Evolutionary conservation across 1,284 basidiomycete genomes (phyloP).

Genomic region (Porodaedalea pini): DNA sequence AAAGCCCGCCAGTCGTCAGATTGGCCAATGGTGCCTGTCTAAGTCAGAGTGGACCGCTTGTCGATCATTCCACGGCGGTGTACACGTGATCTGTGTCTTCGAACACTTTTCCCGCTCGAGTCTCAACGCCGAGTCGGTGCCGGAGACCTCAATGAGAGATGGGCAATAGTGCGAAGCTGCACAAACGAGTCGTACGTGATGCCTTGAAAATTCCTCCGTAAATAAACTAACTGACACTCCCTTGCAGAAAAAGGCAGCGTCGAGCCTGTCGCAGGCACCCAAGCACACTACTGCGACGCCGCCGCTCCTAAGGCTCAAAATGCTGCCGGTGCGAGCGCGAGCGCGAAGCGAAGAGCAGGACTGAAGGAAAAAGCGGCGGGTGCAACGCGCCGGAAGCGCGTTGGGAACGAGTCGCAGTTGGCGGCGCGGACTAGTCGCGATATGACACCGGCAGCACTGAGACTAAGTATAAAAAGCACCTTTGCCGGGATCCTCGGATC

Average conservation of each 20-base stretch:
- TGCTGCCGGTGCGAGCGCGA: slow-evolving; percentile 21
- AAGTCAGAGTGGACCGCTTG: too few species aligned
- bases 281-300: slow-evolving; percentile 16
- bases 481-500: too few species aligned
- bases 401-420: slow-evolving; percentile 38
- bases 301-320: slow-evolving; percentile 36
- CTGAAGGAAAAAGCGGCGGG: slow-evolving; percentile 39
- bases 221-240: not conserved
- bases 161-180: slow-evolving; percentile 42
- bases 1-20: too few species aligned
- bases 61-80: too few species aligned
- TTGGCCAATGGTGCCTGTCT: too few species aligned
- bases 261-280: slow-evolving; percentile 19
- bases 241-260: slow-evolving; percentile 11
- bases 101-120: too few species aligned
- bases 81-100: too few species aligned
- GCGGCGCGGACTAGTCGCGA: slow-evolving; percentile 80
- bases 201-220: not conserved
- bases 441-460: too few species aligned
- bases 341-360: slow-evolving; percentile 33
- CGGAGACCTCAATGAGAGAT: too few species aligned
- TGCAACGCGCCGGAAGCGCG: slow-evolving; percentile 25
- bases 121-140: too few species aligned
- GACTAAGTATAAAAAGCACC: too few species aligned
- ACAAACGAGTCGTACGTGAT: slow-evolving; percentile 37